Percentiles rank a stretch among this genome's conserved stretches.
phyloP scores from a whole-genome alignment of 2,329 filamentous ascomycete species.

The Dothideomycetes sp. region DNA sequence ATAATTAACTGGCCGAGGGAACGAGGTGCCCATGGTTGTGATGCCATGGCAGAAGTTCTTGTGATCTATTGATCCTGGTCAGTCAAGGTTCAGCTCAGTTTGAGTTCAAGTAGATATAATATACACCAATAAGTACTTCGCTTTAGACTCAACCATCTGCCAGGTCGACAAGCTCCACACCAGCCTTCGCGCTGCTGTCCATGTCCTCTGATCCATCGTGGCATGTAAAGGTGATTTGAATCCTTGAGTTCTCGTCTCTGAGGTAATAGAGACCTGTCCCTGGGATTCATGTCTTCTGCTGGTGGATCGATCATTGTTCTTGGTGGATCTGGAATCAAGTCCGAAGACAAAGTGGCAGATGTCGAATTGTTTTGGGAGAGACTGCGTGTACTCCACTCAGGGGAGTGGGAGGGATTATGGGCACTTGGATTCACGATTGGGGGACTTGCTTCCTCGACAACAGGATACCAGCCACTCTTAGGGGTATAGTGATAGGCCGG shows the following conservation, averaged over 20 bases:
- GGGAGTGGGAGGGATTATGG: too few species aligned
- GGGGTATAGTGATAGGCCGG: too few species aligned
- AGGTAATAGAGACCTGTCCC: constrained; percentile 3
- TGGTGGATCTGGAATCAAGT: constrained; percentile 5
- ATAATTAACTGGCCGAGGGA: constrained; percentile 3
- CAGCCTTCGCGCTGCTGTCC: constrained; percentile 11
- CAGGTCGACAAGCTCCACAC: constrained; percentile 11
- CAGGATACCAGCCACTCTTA: too few species aligned
- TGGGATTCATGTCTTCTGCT: not conserved
- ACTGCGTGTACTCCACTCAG: too few species aligned
- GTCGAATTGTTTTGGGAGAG: too few species aligned
- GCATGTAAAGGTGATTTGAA: constrained; percentile 7
- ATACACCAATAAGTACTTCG: constrained; percentile 13
- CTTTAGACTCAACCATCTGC: constrained; percentile 12
- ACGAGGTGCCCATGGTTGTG: constrained; percentile 9
- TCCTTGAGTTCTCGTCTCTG: constrained; percentile 5
- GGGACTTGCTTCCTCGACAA: too few species aligned
- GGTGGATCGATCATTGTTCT: not conserved
- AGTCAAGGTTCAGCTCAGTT: not conserved
- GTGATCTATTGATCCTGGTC: constrained; percentile 1
- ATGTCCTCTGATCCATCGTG: constrained; percentile 9
- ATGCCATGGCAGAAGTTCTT: constrained; percentile 13
- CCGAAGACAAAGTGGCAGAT: too few species aligned
- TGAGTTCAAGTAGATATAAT: not conserved
- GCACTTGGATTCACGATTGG: too few species aligned